phyloP scores from a whole-genome alignment of 495 filamentous ascomycete genomes.

The Parathielavia appendiculata region DNA sequence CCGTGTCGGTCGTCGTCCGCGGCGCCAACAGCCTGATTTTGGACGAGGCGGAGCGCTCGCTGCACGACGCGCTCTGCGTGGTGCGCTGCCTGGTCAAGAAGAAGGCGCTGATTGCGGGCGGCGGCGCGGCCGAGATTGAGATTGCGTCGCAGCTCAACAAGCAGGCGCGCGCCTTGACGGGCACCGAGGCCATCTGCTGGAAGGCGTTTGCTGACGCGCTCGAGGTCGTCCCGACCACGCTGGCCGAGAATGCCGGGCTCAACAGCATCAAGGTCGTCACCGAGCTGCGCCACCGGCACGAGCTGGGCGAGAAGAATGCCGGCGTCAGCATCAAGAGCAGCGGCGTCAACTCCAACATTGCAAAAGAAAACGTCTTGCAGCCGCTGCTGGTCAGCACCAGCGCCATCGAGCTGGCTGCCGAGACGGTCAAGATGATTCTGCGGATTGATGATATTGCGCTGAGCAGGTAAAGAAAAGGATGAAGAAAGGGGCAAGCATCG shows the following conservation, averaged over 20 bases:
- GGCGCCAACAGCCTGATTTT: conserved; percentile 93
- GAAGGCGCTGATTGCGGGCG: conserved; percentile 92
- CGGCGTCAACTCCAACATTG: conserved; percentile 89
- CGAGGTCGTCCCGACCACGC: conserved; percentile 93
- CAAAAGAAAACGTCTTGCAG: conserved; percentile 96
- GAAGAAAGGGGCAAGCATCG: background rate
- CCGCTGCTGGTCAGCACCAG: conserved; percentile 94
- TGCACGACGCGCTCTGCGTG: conserved; percentile 96
- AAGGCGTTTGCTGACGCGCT: conserved; percentile 97
- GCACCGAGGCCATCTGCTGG: conserved; percentile 96
- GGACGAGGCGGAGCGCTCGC: conserved; percentile 90
- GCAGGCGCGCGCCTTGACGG: conserved; percentile 73
- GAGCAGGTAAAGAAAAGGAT: conserved; percentile 29
- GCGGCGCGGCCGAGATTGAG: conserved; percentile 93
- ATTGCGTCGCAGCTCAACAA: conserved; percentile 76
- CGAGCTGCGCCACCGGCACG: conserved; percentile 87
- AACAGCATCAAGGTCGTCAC: conserved; percentile 99
- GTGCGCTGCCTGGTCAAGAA: conserved; percentile 98
- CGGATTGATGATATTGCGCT: conserved; percentile 91
- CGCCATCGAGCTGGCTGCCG: conserved; percentile 90
- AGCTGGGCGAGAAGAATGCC: conserved; percentile 88
- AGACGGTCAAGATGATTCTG: conserved; percentile 98
- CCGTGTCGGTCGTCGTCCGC: conserved; percentile 86
- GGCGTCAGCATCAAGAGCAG: conserved; percentile 96
- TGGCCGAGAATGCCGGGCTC: conserved; percentile 94